Evolutionary conservation across 1,284 basidiomycete species (phyloP), one percentile per base, ranked within the genome.

Genomic region (Ceratobasidium sp.): DNA sequence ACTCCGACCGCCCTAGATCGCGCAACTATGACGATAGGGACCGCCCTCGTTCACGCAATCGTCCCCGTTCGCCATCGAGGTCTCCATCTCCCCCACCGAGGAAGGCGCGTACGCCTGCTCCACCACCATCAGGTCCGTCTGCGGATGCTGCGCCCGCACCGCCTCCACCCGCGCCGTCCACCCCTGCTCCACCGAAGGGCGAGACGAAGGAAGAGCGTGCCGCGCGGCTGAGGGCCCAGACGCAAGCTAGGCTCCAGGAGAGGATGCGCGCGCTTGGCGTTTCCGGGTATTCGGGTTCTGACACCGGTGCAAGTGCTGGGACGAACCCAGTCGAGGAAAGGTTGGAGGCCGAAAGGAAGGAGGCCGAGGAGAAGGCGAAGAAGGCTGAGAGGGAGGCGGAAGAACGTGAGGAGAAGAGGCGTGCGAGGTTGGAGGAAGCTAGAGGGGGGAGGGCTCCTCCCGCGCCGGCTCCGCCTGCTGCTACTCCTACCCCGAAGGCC

Each of bases 221-320:
- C 70, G 94, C 93, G 0, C 95, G 87, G 79, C 88, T 94, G 76
- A 89, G 89, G 21, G 90, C 89, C 2, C 90, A 98, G 80, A 97
- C 95, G 0, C 90, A 94, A 78, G 87, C 90, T 23, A 88, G 93
- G 54, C 89, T 98, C 44, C 89, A 95, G 77, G 95, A 92, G 52
- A 91, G 97, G 38, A 95, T 94, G 86, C 88, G 90, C 49, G 92
- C 92, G 9, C 87, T 98, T 2, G 97, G 98, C 16, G 85, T 91
- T 35, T 85, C 92, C 44, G 55, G 75, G 13, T 58, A 64, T 1
- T 84, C 87, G 0, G 81, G 87, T 5, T 82, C 90, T 1, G 77
- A 84, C 3, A 80, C 87, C 11, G 61, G 32, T 16, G 38, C 76
- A 41, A 28, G 73, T 5, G 21, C 76, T 41, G 69, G 50, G 5